phyloP scores from a whole-genome alignment of 257 asterid genomes.

The Capsicum rhomboideum region DNA sequence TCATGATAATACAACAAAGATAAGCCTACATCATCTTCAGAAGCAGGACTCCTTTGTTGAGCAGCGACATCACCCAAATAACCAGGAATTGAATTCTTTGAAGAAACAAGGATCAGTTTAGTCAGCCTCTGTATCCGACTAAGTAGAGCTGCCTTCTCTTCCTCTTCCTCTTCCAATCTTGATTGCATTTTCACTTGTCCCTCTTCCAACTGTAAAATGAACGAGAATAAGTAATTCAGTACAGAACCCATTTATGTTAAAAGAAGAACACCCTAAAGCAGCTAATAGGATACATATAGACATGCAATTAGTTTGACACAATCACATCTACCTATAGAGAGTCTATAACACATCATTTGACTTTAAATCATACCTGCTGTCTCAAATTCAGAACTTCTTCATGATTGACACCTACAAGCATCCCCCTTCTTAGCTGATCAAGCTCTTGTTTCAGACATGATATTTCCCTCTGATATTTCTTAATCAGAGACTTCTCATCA shows the following conservation, averaged over 20 bases:
- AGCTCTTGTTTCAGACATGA: constrained; percentile 83
- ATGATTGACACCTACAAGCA: constrained; percentile 69
- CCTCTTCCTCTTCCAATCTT: constrained; percentile 98
- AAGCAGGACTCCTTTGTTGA: constrained; percentile 60
- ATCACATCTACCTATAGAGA: not conserved
- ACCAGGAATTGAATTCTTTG: constrained; percentile 75
- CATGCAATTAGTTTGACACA: not conserved
- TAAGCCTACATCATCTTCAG: constrained; percentile 75
- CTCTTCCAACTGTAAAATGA: constrained; percentile 70
- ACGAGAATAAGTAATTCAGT: not conserved
- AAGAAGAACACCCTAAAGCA: not conserved
- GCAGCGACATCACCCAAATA: constrained; percentile 43
- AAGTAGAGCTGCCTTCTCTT: constrained; percentile 94
- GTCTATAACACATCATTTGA: not conserved
- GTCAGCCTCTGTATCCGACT: constrained; percentile 99
- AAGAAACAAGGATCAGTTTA: constrained; percentile 92
- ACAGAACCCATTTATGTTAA: not conserved
- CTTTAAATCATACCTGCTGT: constrained; percentile 53
- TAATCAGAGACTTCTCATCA: constrained; percentile 96
- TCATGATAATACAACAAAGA: not conserved
- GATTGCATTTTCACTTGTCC: constrained; percentile 99
- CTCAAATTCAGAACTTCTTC: constrained; percentile 79
- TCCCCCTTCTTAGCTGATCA: constrained; percentile 72
- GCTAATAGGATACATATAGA: not conserved
- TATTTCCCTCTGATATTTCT: constrained; percentile 96